Evolutionary conservation across 208 protist genomes (phyloP).

Genomic region (Blechomonas ayalai): DNA sequence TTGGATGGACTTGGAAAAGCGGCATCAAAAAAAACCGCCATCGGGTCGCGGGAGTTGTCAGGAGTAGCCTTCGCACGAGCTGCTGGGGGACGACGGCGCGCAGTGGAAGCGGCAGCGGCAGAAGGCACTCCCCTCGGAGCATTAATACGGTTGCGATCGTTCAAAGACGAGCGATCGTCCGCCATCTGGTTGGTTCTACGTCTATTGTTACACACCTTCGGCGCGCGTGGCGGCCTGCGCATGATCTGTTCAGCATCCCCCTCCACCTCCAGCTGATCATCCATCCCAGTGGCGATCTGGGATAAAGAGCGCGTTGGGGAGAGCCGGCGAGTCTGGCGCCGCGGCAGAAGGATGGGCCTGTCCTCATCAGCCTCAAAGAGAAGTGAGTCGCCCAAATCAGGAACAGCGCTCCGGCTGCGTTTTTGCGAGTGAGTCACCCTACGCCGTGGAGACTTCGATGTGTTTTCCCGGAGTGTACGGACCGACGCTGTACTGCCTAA

Average conservation of each 20-base stretch:
- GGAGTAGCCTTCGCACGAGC: too few relatives aligned
- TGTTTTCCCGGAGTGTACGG: too few relatives aligned
- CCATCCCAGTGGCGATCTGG: slow-evolving; percentile 19
- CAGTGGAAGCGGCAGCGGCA: neutral
- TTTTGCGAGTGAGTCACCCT: slow-evolving; percentile 10
- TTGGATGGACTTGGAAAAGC: slow-evolving; percentile 80
- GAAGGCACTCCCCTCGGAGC: neutral
- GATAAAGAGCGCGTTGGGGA: slow-evolving; percentile 51
- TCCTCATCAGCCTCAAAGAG: slow-evolving; percentile 58
- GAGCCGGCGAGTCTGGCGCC: slow-evolving; percentile 24
- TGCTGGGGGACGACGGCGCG: neutral
- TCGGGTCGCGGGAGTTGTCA: slow-evolving; percentile 62
- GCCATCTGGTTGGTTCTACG: neutral
- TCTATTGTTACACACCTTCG: too few relatives aligned
- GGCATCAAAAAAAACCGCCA: slow-evolving; percentile 80
- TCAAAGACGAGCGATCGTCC: neutral
- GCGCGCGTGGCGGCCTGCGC: slow-evolving; percentile 1
- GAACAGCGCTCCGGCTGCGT: slow-evolving; percentile 25
- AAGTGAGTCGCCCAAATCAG: slow-evolving; percentile 37
- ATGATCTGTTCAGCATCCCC: slow-evolving; percentile 1
- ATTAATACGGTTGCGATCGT: too few relatives aligned
- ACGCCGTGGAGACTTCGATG: slow-evolving; percentile 6
- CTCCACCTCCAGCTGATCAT: slow-evolving; percentile 14
- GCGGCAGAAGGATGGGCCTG: slow-evolving; percentile 60
- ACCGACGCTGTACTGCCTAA: too few relatives aligned